Conservation (phyloP, 2,329 filamentous ascomycete species). For the Pseudogymnoascus sp. region DNA sequence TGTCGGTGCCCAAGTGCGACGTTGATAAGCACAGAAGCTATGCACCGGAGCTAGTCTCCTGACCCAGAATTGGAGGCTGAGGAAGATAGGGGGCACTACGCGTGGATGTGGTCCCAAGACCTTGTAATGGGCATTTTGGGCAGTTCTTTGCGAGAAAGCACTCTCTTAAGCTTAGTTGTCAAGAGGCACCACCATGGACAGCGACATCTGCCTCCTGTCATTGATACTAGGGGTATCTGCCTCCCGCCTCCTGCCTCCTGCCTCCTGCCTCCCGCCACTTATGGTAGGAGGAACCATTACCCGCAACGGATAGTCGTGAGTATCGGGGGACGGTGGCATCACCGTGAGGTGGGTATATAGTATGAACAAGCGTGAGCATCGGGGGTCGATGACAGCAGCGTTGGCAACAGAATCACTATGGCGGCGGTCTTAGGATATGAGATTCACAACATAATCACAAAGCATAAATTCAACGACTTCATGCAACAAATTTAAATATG, state of each 20-base stretch:
- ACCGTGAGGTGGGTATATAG: background rate
- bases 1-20: background rate
- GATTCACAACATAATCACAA: background rate
- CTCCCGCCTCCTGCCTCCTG: background rate
- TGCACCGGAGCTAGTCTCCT: background rate
- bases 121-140: background rate
- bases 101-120: background rate
- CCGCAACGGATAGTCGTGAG: background rate
- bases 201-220: background rate
- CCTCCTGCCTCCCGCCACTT: no score
- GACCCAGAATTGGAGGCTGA: background rate
- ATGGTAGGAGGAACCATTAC: background rate
- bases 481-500: slow-evolving; percentile 1
- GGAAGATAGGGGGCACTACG: background rate
- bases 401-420: background rate
- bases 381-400: background rate
- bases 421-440: background rate
- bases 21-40: background rate
- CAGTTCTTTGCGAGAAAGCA: background rate
- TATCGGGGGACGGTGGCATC: background rate
- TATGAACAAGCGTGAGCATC: background rate
- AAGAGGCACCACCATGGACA: background rate
- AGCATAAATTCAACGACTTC: background rate
- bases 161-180: background rate
- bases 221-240: background rate